Evolutionary conservation across 1,139 yeast genomes (phyloP), one percentile per base, ranked within the genome.

Genomic region (Kodamaea arcana): DNA sequence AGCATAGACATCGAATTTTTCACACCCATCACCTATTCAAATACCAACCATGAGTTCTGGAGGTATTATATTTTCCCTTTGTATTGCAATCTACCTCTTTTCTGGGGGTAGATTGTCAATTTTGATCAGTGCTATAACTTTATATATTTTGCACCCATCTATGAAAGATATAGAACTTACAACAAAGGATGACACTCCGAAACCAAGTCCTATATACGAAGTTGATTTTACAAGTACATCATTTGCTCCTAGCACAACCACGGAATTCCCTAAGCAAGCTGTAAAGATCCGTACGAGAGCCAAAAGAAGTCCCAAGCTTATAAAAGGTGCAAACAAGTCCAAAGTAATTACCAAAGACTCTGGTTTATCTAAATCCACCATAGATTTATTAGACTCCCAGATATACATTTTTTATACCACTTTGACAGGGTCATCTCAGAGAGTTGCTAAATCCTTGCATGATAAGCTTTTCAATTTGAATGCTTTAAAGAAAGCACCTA

Each of bases 401-500:
- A 56, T 83, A 20, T 72, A 74, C 42, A 75, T 88, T 4, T 84
- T 88, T 48, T 88, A 84, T 57, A 82, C 96, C 8, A 83, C 96
- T 0, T 64, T 88, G 39, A 88, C 95, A 2, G 96, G 96, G 4
- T 68, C 94, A 2, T 75, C 94, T 0, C 80, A 80, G 46, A 66
- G 85, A 47, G 73, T 80, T 18, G 95, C 96, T 3, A 64, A 65
- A 24, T 51, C 60, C 9, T 56, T 83, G 20, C 47, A 54, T 25
- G 68, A 72, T 1, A 58, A 60, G 24, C 55, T 72, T 15, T 26
- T 34, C 8, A 49, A 53, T 16, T 39, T 70, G 23, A 53, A 48
- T 3, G 67, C 56, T 2, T 52, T 78, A 39, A 47, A 48, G 4
- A 55, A 31, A 4, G 54, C 60, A n/a, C 83, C 92, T 4, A 71